phyloP scores from a whole-genome alignment of 2,329 filamentous ascomycete genomes.

The Penicillium janthinellum region DNA sequence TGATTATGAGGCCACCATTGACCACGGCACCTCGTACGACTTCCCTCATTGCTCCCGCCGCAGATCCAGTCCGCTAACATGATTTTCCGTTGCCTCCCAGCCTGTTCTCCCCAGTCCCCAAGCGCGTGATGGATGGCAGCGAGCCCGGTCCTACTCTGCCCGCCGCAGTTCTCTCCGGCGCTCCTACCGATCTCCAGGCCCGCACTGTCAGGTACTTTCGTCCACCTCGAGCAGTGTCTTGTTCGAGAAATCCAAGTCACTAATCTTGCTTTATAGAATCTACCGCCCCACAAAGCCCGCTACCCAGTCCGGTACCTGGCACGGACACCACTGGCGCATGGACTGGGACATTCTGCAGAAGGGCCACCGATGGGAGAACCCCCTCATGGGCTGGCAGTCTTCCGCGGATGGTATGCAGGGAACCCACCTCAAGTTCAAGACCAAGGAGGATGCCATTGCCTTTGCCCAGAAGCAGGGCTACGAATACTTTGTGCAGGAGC shows the following conservation, averaged over 20 bases:
- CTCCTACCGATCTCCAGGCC: slow-evolving; percentile 89
- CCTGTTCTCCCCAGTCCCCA: slow-evolving; percentile 87
- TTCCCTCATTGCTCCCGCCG: slow-evolving; percentile 2
- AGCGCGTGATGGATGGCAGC: slow-evolving; percentile 85
- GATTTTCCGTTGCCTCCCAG: slow-evolving; percentile 49
- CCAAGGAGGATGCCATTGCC: slow-evolving; percentile 88
- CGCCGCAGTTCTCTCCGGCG: slow-evolving; percentile 86
- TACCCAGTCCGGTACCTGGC: slow-evolving; percentile 90
- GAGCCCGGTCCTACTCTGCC: slow-evolving; percentile 74
- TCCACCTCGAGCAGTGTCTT: slow-evolving; percentile 23
- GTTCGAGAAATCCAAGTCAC: not conserved
- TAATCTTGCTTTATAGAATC: slow-evolving; percentile 63
- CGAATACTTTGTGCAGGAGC: slow-evolving; percentile 98
- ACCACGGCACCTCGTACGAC: slow-evolving; percentile 87
- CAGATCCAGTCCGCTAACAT: slow-evolving; percentile 30
- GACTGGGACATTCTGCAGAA: slow-evolving; percentile 94
- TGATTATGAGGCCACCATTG: slow-evolving; percentile 77
- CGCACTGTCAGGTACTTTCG: slow-evolving; percentile 80
- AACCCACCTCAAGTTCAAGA: slow-evolving; percentile 84
- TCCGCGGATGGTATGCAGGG: slow-evolving; percentile 94
- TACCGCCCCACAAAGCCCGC: slow-evolving; percentile 91
- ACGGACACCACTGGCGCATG: slow-evolving; percentile 87
- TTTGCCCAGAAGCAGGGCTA: slow-evolving; percentile 99
- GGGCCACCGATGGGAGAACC: slow-evolving; percentile 98
- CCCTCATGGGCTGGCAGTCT: slow-evolving; percentile 97